A percentile compares a stretch with the other conserved stretches of the same genome.
These are phyloP conservation scores for Citrus mangshanensis DNA, from an alignment of 345 rosid genomes.

Conservation along the genomic window DNA sequence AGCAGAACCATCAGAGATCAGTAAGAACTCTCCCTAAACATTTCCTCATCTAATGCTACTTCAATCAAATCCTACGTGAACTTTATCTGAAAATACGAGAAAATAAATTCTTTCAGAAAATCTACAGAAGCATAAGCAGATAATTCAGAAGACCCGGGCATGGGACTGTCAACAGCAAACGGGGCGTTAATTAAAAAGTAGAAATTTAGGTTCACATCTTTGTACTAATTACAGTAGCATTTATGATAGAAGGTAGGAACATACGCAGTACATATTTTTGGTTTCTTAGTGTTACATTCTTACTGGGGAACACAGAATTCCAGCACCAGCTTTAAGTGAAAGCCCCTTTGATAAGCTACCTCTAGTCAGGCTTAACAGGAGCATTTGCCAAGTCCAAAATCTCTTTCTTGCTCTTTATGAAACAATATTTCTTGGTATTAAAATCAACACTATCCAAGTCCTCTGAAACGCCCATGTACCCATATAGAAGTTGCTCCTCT, in stretches of 20 bases:
- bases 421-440: constrained; percentile 37
- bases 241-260: not conserved
- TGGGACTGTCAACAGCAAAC: not conserved
- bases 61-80: too few species aligned
- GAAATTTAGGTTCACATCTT: not conserved
- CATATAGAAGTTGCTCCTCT: constrained; percentile 40
- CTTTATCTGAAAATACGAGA: too few species aligned
- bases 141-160: not conserved
- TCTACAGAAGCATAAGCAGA: too few species aligned
- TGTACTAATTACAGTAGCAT: not conserved
- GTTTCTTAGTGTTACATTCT: not conserved
- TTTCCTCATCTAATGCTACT: too few species aligned
- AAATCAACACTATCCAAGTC: constrained; percentile 57
- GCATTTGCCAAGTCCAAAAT: constrained; percentile 55
- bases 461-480: constrained; percentile 53
- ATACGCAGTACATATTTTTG: not conserved
- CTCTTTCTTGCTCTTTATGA: constrained; percentile 52
- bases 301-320: not conserved
- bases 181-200: not conserved
- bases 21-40: too few species aligned
- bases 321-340: not conserved
- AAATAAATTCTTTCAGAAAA: too few species aligned
- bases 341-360: constrained; percentile 2
- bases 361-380: constrained; percentile 45
- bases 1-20: too few species aligned